phyloP scores from a whole-genome alignment of 176 grass and related monocot species.

The Triticum monococcum region DNA sequence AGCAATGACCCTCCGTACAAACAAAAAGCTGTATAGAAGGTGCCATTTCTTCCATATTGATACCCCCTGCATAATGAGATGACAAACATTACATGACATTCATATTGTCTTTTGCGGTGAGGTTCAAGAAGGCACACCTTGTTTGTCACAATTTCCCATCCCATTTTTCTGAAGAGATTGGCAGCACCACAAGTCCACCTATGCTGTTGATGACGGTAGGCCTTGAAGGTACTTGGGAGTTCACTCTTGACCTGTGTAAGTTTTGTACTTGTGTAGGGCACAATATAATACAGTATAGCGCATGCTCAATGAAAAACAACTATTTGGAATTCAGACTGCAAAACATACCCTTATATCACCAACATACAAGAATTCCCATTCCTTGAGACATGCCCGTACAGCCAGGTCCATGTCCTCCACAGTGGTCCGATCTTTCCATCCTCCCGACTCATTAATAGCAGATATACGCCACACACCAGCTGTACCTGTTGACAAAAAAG shows the following conservation, averaged over 20 bases:
- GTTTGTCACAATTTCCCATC: conserved; percentile 60
- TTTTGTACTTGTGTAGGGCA: neutral
- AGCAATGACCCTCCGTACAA: conserved; percentile 74
- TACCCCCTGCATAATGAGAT: conserved; percentile 55
- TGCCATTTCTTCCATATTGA: conserved; percentile 82
- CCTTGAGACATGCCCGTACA: conserved; percentile 69
- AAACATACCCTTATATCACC: conserved; percentile 81
- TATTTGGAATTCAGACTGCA: neutral
- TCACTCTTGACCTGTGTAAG: conserved; percentile 85
- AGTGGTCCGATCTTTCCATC: conserved; percentile 91
- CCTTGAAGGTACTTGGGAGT: conserved; percentile 88
- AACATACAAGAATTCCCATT: conserved; percentile 93
- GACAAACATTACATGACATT: conserved; percentile 1
- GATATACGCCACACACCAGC: conserved; percentile 93
- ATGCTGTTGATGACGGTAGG: conserved; percentile 87
- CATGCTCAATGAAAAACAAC: conserved; percentile 11
- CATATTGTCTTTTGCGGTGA: neutral
- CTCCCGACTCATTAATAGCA: conserved; percentile 85
- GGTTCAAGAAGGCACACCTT: conserved; percentile 44
- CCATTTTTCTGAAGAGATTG: conserved; percentile 97
- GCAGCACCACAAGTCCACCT: conserved; percentile 82
- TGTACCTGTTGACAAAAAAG: conserved; percentile 52
- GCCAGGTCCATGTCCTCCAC: conserved; percentile 99
- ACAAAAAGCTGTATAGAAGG: conserved; percentile 93
- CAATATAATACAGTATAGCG: neutral